Evolutionary conservation across 23 red algal species (phyloP), one percentile per base, ranked within the genome.

Genomic region (Gracilariopsis chorda): DNA sequence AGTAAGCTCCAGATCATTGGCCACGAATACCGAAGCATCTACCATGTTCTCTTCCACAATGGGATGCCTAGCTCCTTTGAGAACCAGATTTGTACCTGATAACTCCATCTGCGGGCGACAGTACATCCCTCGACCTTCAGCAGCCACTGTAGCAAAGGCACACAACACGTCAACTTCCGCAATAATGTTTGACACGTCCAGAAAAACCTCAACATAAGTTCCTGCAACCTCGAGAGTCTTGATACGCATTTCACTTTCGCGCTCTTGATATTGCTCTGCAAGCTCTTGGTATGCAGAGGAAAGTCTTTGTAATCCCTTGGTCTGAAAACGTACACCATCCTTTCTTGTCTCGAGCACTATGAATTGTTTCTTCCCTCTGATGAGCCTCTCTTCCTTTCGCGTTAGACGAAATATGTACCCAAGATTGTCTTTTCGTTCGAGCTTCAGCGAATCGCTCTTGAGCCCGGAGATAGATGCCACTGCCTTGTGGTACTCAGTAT

Each of bases 311-410:
- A 98, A 82, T 0, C 47, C 44, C 37, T 32, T 60, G 1, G 76
- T 93, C 17, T 92, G 92, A 82, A 98, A 98, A 33, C 96, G 91
- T 17, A 98, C 94, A 30, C 96, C 96, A 51, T 98, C 96, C 63
- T 98, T 98, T 45, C 93, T 57, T 13, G 96, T 98, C 35, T 98
- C 96, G 20, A 95, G 25, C 19, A 98, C 91, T 17, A 84, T 47
- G 63, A 90, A 95, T 65, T 68, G 48, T 11, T 82, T 67, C 87
- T 94, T 93, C 52, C 80, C 89, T 1, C 96, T 93, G 74, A 98
- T 95, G 17, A 95, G 59, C 51, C 87, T 88, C 84, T 98, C 96
- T 52, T 98, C 96, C 34, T 86, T 91, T 2, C 96, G 85, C 14
- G 96, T 94, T 19, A 98, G 42, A 39, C 96, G 93, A 78, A 95